Evolutionary conservation across 176 grass and related monocot species (phyloP).

Genomic region (Phragmites australis): DNA sequence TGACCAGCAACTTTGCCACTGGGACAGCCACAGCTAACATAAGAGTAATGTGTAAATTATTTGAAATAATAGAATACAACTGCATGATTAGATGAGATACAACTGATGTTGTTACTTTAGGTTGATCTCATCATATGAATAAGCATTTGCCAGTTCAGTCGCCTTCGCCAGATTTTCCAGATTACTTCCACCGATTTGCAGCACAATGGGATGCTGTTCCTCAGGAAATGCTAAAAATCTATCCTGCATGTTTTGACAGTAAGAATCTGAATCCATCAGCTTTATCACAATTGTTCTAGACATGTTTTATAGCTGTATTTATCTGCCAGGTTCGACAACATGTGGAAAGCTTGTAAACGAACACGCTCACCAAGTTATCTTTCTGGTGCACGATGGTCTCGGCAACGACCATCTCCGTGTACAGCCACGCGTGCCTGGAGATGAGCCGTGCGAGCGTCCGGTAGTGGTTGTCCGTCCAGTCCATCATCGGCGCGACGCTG

Average conservation of each 20-base stretch:
- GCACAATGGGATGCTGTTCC: conserved; percentile 84
- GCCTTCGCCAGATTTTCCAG: conserved; percentile 83
- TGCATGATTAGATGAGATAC: neutral
- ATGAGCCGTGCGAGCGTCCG: conserved; percentile 86
- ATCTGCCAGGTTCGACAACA: neutral
- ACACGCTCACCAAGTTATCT: conserved; percentile 66
- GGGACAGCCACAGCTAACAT: conserved; percentile 85
- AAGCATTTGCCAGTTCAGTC: conserved; percentile 82
- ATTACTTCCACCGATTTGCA: conserved; percentile 97
- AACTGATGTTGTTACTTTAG: conserved; percentile 60
- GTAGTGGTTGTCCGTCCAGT: conserved; percentile 95
- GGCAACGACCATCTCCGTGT: conserved; percentile 97
- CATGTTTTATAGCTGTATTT: neutral
- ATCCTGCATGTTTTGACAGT: conserved; percentile 57
- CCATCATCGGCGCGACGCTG: conserved; percentile 99
- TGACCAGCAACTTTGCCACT: conserved; percentile 91
- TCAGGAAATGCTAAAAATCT: conserved; percentile 88
- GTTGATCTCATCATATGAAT: conserved; percentile 93
- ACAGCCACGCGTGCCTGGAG: conserved; percentile 86
- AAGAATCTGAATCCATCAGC: neutral
- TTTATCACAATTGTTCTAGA: neutral
- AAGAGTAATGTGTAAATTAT: conserved; percentile 37
- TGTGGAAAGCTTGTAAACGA: neutral
- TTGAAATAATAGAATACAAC: conserved; percentile 2
- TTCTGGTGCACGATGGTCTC: conserved; percentile 93